phyloP scores from a whole-genome alignment of 2,329 filamentous ascomycete species.

The Alternaria rosae region DNA sequence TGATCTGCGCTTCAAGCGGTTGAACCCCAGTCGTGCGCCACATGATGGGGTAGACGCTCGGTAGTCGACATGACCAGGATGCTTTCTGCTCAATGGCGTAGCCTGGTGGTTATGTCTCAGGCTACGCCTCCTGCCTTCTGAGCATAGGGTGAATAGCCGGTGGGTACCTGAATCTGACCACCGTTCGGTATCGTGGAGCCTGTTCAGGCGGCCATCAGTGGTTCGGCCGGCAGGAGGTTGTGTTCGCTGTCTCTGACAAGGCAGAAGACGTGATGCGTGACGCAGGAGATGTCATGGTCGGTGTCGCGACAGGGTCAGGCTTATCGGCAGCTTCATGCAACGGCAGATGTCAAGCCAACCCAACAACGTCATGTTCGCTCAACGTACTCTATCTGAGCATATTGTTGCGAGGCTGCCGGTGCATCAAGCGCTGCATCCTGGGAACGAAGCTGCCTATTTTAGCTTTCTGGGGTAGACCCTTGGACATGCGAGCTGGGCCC shows the following conservation, averaged over 20 bases:
- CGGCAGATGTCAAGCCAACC: background rate
- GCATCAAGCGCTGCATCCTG: background rate
- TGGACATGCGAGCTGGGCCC: background rate
- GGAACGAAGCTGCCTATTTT: background rate
- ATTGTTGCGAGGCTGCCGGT: background rate
- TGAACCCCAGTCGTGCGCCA: conserved; percentile 24
- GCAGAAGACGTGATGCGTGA: background rate
- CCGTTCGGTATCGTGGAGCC: background rate
- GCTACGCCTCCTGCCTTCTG: background rate
- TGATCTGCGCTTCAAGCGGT: conserved; percentile 24
- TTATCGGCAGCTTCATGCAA: background rate
- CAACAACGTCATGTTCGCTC: background rate
- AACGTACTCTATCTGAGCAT: background rate
- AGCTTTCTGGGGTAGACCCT: background rate
- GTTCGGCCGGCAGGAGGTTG: conserved; percentile 8
- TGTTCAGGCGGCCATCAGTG: background rate
- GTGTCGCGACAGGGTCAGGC: background rate
- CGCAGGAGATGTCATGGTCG: background rate
- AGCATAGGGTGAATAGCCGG: conserved; percentile 18
- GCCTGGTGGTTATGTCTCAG: background rate
- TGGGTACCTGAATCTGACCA: conserved; percentile 20
- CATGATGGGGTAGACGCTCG: conserved; percentile 1
- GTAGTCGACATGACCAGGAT: background rate
- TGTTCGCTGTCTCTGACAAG: background rate
- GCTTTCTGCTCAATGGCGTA: background rate